Base-by-base conservation (phyloP, 2,329 filamentous ascomycete genomes). In the Colletotrichum shisoi region DNA sequence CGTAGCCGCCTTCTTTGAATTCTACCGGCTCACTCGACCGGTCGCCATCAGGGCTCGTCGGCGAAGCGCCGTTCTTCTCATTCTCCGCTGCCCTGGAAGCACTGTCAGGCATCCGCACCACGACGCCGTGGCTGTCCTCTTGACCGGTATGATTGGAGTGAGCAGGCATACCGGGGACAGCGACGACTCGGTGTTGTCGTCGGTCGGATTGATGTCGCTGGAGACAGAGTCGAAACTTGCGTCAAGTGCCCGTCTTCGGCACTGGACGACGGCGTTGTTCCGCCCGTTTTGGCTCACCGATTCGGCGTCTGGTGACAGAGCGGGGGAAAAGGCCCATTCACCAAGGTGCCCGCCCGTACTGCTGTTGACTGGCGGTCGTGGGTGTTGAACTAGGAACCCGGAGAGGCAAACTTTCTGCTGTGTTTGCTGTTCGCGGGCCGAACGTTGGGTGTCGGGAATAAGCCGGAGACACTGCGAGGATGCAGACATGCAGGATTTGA, bases 1-100 rank as follows among this genome's bases (percentile, higher is more conserved):
- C 86, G 77, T 87, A 88, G 24, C 86, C 86, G 46, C 86, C 86
- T 71, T 88, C 85, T 45, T 77, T 76, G 69, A 83, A 80, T 45
- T 79, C 79, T 11, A 70, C 64, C 64, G 74, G 54, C 17, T 57
- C 56, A 40, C 49, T 59, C 44, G 65, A 15, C 9, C 42, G 54
- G 21, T 57, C 44, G 13, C 15, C 49, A 17, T 37, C 9, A 15
- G 62, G 54, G 44, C 49, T 57, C 12, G 24, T n/a, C 24, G 65
- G 27, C 39, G 44, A 59, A 19, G 56, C 15, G 24, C 42, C 56
- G 64, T 56, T 34, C 62, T 68, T 65, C 49, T 68, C 44, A 39
- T 56, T 54, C 31, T 60, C 65, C 37, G 34, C 42, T 45, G 49
- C 56, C 44, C 62, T 65, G 61, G 49, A 60, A 68, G 31, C 44